Conservation (phyloP, 2,329 filamentous ascomycete species). For the Fusarium succisae region DNA sequence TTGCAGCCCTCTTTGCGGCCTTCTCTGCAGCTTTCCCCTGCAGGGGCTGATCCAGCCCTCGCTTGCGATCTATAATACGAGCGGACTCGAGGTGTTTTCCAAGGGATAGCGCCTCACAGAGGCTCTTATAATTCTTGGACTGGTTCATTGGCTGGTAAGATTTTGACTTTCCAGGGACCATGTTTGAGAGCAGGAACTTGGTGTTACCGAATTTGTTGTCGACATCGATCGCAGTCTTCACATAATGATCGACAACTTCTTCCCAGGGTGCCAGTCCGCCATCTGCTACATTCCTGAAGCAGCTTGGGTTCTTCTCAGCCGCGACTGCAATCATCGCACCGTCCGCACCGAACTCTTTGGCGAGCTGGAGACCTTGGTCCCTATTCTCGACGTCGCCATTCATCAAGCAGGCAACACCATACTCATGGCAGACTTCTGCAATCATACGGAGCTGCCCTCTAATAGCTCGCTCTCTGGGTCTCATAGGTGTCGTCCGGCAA, state of each 20-base stretch:
- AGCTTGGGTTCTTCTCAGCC: constrained; percentile 90
- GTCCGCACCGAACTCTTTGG: constrained; percentile 84
- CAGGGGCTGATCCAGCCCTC: constrained; percentile 66
- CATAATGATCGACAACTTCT: constrained; percentile 79
- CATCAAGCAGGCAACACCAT: constrained; percentile 92
- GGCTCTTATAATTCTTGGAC: constrained; percentile 75
- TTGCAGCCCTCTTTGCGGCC: constrained; percentile 48
- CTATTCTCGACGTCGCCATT: constrained; percentile 89
- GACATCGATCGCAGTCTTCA: constrained; percentile 76
- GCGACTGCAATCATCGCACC: constrained; percentile 97
- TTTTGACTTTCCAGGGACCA: constrained; percentile 82
- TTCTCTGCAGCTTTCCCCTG: constrained; percentile 49
- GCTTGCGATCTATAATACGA: constrained; percentile 68
- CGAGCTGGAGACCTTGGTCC: constrained; percentile 76
- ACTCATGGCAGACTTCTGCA: constrained; percentile 78
- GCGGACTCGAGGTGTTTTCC: constrained; percentile 72
- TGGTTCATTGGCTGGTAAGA: constrained; percentile 69
- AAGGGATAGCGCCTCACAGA: constrained; percentile 72
- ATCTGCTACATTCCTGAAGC: constrained; percentile 75
- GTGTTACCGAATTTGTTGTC: constrained; percentile 93
- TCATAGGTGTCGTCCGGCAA: constrained; percentile 96
- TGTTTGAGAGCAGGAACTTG: constrained; percentile 86
- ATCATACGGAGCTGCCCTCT: constrained; percentile 88
- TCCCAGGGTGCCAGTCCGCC: constrained; percentile 79
- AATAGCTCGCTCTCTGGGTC: constrained; percentile 87